Percentiles rank a stretch among this genome's conserved stretches.
phyloP scores from a whole-genome alignment of 2,329 filamentous ascomycete genomes.

The Colletotrichum sp. region DNA sequence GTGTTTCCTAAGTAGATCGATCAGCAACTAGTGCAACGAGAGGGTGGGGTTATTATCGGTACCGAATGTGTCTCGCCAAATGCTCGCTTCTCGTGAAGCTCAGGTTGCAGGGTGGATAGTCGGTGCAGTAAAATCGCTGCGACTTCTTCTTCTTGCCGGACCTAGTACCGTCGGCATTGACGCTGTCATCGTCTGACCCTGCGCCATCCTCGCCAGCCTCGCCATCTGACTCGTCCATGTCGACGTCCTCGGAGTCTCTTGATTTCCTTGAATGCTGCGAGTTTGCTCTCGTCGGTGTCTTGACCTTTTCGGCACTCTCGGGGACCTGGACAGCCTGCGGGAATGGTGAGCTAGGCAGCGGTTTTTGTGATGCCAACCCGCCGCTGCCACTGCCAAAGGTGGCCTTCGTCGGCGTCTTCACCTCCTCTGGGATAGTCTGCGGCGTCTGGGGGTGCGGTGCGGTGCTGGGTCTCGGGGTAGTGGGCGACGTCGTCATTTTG shows the following conservation, averaged over 20 bases:
- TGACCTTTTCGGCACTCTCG: conserved; percentile 47
- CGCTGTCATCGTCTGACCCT: conserved; percentile 69
- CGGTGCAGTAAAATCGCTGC: conserved; percentile 94
- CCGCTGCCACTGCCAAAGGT: conserved; percentile 47
- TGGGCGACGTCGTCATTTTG: conserved; percentile 40
- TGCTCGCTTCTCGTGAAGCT: conserved; percentile 98
- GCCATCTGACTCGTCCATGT: conserved; percentile 78
- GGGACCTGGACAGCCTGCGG: conserved; percentile 54
- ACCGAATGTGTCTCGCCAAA: conserved; percentile 92
- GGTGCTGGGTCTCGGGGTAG: conserved; percentile 40
- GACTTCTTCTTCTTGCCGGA: conserved; percentile 95
- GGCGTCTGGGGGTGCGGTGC: conserved; percentile 31
- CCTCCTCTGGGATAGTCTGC: conserved; percentile 44
- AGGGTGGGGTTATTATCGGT: conserved; percentile 25
- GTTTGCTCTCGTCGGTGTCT: conserved; percentile 55
- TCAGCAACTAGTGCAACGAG: neutral
- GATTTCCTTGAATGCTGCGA: conserved; percentile 68
- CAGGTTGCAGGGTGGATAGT: conserved; percentile 90
- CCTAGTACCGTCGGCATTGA: conserved; percentile 68
- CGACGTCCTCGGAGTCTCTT: conserved; percentile 71
- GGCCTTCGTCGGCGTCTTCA: conserved; percentile 67
- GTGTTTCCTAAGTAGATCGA: conserved; percentile 73
- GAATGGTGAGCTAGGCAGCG: conserved; percentile 58
- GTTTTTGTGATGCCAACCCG: conserved; percentile 52
- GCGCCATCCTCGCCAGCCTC: conserved; percentile 60